Conservation (phyloP, 257 asterid genomes). For the Leonotis leonurus region DNA sequence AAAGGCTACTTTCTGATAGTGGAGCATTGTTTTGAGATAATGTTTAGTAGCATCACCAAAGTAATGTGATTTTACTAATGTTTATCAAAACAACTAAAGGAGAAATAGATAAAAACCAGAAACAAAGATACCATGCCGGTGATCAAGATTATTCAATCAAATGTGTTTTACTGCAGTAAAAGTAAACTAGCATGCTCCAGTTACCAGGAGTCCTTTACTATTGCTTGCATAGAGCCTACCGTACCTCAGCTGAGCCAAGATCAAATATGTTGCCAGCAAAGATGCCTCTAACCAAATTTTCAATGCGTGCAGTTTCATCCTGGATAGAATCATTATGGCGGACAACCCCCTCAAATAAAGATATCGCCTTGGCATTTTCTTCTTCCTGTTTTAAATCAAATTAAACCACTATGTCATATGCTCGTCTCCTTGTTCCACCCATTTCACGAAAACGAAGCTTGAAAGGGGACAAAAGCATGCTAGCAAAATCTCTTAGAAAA, state of each 20-base stretch:
- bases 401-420: conserved; percentile 2
- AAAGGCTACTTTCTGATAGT: background rate
- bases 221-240: background rate
- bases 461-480: background rate
- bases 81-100: background rate
- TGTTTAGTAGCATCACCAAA: background rate
- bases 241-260: conserved; percentile 97
- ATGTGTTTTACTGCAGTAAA: background rate
- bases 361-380: conserved; percentile 87
- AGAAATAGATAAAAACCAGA: background rate
- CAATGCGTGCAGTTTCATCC: conserved; percentile 56
- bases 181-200: background rate
- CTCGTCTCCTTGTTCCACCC: background rate
- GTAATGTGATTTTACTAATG: background rate
- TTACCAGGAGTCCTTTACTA: background rate
- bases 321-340: conserved; percentile 62
- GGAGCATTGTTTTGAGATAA: background rate
- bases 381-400: conserved; percentile 51
- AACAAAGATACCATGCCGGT: background rate
- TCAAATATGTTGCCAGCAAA: conserved; percentile 98
- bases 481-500: conserved; percentile 4
- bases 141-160: conserved; percentile 8
- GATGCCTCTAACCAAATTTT: conserved; percentile 81
- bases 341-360: conserved; percentile 76
- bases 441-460: background rate